Conservation (phyloP, 2,329 filamentous ascomycete genomes). For the Botrytis byssoidea region DNA sequence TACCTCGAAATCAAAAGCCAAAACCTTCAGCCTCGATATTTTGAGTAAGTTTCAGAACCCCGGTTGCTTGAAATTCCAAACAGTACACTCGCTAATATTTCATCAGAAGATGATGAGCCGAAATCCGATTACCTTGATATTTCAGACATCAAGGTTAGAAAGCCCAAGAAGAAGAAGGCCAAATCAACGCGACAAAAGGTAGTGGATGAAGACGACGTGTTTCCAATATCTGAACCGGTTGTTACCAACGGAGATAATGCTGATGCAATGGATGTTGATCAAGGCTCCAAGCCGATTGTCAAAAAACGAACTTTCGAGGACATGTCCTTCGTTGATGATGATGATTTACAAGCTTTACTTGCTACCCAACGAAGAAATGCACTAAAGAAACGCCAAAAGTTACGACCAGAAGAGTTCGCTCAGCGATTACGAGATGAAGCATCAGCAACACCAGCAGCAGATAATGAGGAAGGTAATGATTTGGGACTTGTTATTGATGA, state of each 20-base stretch:
- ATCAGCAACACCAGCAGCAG: conserved; percentile 54
- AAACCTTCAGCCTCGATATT: conserved; percentile 76
- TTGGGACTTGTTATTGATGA: conserved; percentile 87
- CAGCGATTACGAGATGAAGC: conserved; percentile 69
- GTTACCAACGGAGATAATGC: conserved; percentile 39
- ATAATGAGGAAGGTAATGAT: conserved; percentile 53
- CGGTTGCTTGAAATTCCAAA: not conserved
- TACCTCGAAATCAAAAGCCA: conserved; percentile 59
- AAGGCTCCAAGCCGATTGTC: conserved; percentile 43
- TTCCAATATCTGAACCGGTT: conserved; percentile 44
- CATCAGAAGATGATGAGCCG: conserved; percentile 57
- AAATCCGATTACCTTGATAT: conserved; percentile 86
- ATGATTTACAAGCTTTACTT: conserved; percentile 84
- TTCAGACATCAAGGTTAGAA: conserved; percentile 88
- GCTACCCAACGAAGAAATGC: conserved; percentile 79
- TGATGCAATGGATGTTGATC: conserved; percentile 75
- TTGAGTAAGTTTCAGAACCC: conserved; percentile 44
- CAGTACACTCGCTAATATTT: conserved; percentile 37
- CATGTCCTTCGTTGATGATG: conserved; percentile 79
- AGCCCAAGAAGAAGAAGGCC: conserved; percentile 87
- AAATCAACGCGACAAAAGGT: conserved; percentile 71
- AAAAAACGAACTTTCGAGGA: conserved; percentile 67
- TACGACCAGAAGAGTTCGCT: conserved; percentile 82
- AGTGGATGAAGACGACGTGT: conserved; percentile 60
- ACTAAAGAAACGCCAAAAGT: conserved; percentile 88